Evolutionary conservation across 768 basidiomycete genomes (phyloP), one percentile per base, ranked within the genome.

Genomic region (Clavulina sp.): DNA sequence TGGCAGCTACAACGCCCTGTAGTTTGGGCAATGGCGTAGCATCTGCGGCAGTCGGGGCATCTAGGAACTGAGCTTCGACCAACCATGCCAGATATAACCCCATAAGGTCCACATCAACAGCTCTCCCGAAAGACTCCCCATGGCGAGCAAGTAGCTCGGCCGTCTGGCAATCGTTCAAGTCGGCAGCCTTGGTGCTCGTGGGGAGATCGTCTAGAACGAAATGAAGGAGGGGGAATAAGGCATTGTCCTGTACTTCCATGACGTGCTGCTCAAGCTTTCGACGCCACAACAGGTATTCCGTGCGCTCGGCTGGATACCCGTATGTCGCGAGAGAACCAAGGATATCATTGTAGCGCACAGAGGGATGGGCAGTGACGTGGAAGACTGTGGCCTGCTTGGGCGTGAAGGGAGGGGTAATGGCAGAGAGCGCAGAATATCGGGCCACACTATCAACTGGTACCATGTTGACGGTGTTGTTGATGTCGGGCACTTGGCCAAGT

Each of bases 381-480:
- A 85, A 26, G 58, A 51, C 36, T 53, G 41, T 28, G 59, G 56
- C n/a, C 58, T 57, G 57, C 6, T 68, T 44, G 30, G 68, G 64
- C 24, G 41, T n/a, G 29, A 23, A 9, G 40, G 78, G 65, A 40
- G 80, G 73, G 1, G 76, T 70, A 13, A 87, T 62, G 0, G 82
- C 77, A 1, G 92, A 83, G 3, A 85, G 70, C 0, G 83, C 68
- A 3, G 79, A 78, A 60, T 86, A 82, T 4, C 77, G 74, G 1
- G 95, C 91, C 56, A 99, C 92, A 63, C 92, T 85, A 64, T 97
- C 85, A 34, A 97, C 95, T 0, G 95, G 95, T 5, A 92, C 87
- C 82, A 96, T 92, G 68, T 99, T 99, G 60, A 99, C 75, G 1
- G 87, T 83, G 66, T 99, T 99, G 70, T 95, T 89, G 65, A 99